Conservation (phyloP, 495 filamentous ascomycete genomes). For the Hapsidospora chrysogenum region DNA sequence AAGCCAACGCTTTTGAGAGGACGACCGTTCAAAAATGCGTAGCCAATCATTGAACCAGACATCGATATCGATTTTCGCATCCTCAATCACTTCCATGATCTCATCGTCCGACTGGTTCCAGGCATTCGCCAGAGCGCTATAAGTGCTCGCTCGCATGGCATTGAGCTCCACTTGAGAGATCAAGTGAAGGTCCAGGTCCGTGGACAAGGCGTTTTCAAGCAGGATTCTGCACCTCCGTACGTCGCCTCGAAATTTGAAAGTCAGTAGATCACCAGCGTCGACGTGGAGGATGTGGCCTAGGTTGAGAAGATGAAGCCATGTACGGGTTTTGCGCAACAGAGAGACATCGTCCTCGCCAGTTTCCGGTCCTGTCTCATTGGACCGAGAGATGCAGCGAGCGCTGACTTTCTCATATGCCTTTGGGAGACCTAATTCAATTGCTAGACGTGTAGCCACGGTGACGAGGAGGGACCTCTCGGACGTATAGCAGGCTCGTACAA, state of each 20-base stretch:
- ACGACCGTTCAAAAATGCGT: conserved; percentile 1
- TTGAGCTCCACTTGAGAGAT: conserved; percentile 1
- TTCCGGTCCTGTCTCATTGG: neutral
- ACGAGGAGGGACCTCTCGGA: conserved; percentile 27
- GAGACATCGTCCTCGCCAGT: neutral
- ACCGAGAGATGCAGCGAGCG: neutral
- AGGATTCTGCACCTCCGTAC: neutral
- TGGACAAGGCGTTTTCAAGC: neutral
- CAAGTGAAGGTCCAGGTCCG: neutral
- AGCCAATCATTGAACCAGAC: conserved; percentile 14
- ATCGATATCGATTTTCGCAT: conserved; percentile 27
- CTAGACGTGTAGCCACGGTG: conserved; percentile 30
- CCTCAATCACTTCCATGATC: conserved; percentile 24
- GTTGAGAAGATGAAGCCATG: neutral
- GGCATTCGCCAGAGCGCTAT: neutral
- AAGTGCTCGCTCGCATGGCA: neutral
- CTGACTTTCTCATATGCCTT: conserved; percentile 24
- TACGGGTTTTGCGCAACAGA: neutral
- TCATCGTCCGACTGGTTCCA: conserved; percentile 6
- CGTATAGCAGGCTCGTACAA: conserved; percentile 30
- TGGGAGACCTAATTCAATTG: conserved; percentile 25
- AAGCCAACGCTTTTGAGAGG: conserved; percentile 20
- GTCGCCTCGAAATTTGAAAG: neutral
- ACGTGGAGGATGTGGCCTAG: neutral
- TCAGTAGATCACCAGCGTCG: neutral